Evolutionary conservation across 495 filamentous ascomycete genomes (phyloP).

Genomic region (Talaromyces trachyspermus): DNA sequence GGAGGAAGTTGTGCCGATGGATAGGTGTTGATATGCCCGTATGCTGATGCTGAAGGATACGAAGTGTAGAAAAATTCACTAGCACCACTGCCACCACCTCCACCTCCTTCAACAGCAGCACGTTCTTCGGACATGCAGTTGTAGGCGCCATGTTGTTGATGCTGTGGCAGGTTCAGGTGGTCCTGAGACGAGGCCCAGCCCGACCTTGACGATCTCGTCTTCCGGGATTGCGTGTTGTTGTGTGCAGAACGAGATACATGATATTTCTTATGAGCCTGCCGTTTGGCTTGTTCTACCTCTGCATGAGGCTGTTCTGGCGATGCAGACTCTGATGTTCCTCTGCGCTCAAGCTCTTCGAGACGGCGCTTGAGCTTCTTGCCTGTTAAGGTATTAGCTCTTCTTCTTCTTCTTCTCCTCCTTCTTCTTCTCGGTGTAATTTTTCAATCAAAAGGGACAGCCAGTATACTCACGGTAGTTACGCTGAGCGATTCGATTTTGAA

Average conservation of each 20-base stretch:
- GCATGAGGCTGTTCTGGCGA: constrained; percentile 59
- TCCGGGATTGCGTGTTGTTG: neutral
- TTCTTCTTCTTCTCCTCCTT: neutral
- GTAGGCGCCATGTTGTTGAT: constrained; percentile 19
- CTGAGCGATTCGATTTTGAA: constrained; percentile 97
- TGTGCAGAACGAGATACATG: constrained; percentile 23
- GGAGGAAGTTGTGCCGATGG: constrained; percentile 14
- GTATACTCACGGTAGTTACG: constrained; percentile 87
- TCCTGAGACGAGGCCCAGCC: neutral
- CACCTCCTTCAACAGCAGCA: too few species aligned
- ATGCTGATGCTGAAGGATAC: constrained; percentile 56
- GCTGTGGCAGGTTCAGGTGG: neutral
- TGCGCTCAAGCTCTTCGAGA: constrained; percentile 89
- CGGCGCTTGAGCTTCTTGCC: constrained; percentile 99
- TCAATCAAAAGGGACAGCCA: too few species aligned
- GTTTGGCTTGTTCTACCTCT: constrained; percentile 41
- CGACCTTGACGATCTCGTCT: neutral
- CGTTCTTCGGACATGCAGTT: constrained; percentile 37
- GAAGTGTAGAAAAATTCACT: constrained; percentile 66
- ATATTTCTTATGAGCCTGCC: constrained; percentile 23
- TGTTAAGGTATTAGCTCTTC: constrained; percentile 28
- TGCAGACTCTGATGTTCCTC: constrained; percentile 74
- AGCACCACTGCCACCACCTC: constrained; percentile 38
- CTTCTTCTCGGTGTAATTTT: too few species aligned
- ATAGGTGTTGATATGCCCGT: constrained; percentile 54